Percentiles rank a stretch among this genome's conserved stretches.
Evolutionary conservation across 225 moss, liverwort and hornwort genomes (phyloP).

Genomic region (Thuidium tamariscinum): DNA sequence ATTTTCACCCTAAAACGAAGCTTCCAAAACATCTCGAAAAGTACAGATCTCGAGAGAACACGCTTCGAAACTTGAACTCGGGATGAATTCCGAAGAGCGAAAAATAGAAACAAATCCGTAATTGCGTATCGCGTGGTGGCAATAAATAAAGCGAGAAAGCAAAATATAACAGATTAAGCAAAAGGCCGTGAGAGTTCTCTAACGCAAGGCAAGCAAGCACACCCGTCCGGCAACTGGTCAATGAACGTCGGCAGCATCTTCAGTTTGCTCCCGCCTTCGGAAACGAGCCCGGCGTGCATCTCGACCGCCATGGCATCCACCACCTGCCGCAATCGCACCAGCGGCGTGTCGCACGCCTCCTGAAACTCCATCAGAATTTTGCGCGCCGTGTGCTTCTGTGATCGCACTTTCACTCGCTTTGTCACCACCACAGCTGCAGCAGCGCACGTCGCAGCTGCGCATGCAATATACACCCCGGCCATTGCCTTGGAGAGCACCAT

Average conservation of each 20-base stretch:
- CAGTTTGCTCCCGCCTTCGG: conserved; percentile 44
- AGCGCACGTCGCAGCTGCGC: conserved; percentile 42
- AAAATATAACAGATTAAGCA: background rate
- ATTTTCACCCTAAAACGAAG: background rate
- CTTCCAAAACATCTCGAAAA: background rate
- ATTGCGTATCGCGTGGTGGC: background rate
- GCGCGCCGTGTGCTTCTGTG: conserved; percentile 25
- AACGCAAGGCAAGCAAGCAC: background rate
- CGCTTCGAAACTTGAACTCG: background rate
- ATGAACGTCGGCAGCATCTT: conserved; percentile 79
- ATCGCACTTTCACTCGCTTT: conserved; percentile 30
- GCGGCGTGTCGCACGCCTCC: conserved; percentile 38
- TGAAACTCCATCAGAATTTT: conserved; percentile 45
- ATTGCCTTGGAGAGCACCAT: conserved; percentile 29
- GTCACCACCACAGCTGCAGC: conserved; percentile 41
- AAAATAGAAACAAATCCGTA: background rate
- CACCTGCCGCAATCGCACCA: conserved; percentile 28
- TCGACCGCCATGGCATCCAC: conserved; percentile 66
- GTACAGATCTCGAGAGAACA: conserved; percentile 1
- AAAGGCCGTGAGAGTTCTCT: background rate
- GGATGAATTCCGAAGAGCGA: background rate
- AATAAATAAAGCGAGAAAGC: background rate
- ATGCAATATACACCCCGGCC: conserved; percentile 23
- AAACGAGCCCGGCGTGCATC: conserved; percentile 62
- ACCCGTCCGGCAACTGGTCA: conserved; percentile 53